phyloP scores from a whole-genome alignment of 129 eudicot species.

The Silybum marianum region DNA sequence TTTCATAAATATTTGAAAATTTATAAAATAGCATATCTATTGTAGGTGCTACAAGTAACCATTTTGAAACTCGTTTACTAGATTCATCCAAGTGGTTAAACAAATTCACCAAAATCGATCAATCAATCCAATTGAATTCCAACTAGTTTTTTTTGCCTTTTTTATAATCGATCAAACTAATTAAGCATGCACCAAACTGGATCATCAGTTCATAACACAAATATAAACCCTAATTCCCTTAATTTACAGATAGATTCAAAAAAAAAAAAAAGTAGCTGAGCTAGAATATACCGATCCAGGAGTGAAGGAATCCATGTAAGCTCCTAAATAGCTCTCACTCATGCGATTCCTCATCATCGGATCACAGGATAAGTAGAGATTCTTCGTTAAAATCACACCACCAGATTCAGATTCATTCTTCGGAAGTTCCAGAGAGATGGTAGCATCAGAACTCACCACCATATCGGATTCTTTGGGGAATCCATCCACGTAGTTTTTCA shows the following conservation, averaged over 20 bases:
- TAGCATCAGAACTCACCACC: constrained; percentile 20
- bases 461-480: constrained; percentile 25
- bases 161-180: too few relatives aligned
- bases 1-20: too few relatives aligned
- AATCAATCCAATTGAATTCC: too few relatives aligned
- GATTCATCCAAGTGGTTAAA: too few relatives aligned
- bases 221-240: too few relatives aligned
- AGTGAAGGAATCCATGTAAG: constrained; percentile 12
- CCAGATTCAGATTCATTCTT: not conserved
- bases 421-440: constrained; percentile 17
- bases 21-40: too few relatives aligned
- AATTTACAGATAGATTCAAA: not conserved
- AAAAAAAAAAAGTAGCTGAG: not conserved
- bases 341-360: constrained; percentile 28
- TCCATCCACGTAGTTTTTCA: constrained; percentile 20
- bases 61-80: too few relatives aligned
- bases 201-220: too few relatives aligned
- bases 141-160: too few relatives aligned
- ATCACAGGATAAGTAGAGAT: constrained; percentile 21
- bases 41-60: too few relatives aligned
- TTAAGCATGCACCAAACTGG: too few relatives aligned
- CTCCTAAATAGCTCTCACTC: not conserved
- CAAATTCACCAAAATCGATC: too few relatives aligned
- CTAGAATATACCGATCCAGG: constrained; percentile 10
- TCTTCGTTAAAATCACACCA: constrained; percentile 13